phyloP scores from a whole-genome alignment of 1,284 basidiomycete genomes.

The Ustilago xerochloae region DNA sequence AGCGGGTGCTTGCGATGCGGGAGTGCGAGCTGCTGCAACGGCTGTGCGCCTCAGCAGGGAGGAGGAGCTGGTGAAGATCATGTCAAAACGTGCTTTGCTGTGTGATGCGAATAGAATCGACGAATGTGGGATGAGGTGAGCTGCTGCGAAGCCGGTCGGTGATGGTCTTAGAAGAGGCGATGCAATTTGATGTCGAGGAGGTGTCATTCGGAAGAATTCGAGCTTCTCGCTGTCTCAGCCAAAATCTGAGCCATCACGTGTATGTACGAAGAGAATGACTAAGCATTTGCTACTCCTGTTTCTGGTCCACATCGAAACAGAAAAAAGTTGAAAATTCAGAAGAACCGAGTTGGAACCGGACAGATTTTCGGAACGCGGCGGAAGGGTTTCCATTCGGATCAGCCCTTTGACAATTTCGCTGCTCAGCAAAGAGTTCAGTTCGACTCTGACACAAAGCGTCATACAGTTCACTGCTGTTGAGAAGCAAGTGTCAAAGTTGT shows the following conservation, averaged over 20 bases:
- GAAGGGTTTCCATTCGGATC: constrained; percentile 19
- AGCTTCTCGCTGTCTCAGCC: neutral
- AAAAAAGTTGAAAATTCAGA: constrained; percentile 34
- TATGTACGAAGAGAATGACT: constrained; percentile 12
- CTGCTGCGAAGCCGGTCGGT: too few relatives aligned
- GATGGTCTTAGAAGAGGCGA: neutral
- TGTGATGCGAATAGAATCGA: neutral
- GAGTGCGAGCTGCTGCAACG: constrained; percentile 17
- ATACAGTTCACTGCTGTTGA: too few relatives aligned
- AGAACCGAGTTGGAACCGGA: constrained; percentile 13
- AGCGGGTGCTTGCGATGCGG: constrained; percentile 30
- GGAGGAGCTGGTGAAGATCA: constrained; percentile 26
- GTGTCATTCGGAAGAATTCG: neutral
- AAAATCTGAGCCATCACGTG: constrained; percentile 37
- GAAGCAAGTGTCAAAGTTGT: too few relatives aligned
- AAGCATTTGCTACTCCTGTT: neutral
- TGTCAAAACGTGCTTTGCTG: constrained; percentile 3
- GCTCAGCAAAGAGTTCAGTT: constrained; percentile 19
- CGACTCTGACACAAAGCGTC: neutral
- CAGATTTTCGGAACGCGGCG: constrained; percentile 33
- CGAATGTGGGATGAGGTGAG: too few relatives aligned
- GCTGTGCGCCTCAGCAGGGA: constrained; percentile 37
- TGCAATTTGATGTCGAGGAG: neutral
- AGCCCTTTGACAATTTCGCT: constrained; percentile 11
- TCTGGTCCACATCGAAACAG: neutral